Evolutionary conservation across 2,329 filamentous ascomycete genomes (phyloP).

Genomic region (Aspergillus sp.): DNA sequence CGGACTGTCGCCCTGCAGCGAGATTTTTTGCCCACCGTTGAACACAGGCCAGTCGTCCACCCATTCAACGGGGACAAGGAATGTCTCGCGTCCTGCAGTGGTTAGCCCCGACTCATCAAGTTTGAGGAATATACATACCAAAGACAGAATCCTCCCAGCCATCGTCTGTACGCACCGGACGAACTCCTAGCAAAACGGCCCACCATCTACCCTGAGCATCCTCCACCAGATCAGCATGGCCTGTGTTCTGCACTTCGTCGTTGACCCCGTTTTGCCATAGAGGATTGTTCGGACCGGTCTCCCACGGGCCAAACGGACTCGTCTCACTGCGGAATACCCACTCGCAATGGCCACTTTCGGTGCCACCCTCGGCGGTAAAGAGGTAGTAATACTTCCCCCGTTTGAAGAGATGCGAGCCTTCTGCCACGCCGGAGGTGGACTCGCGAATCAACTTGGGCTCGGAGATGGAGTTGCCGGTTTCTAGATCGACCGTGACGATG

Average conservation of each 20-base stretch:
- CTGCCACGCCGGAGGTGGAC: slow-evolving; percentile 44
- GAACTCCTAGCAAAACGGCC: slow-evolving; percentile 47
- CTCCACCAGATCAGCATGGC: slow-evolving; percentile 50
- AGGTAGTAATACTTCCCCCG: slow-evolving; percentile 54
- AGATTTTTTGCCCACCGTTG: slow-evolving; percentile 47
- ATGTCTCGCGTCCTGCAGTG: slow-evolving; percentile 46
- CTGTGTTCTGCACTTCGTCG: slow-evolving; percentile 51
- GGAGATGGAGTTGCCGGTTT: slow-evolving; percentile 30
- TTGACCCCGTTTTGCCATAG: slow-evolving; percentile 52
- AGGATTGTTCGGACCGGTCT: slow-evolving; percentile 57
- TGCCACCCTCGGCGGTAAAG: slow-evolving; percentile 55
- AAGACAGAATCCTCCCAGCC: slow-evolving; percentile 43
- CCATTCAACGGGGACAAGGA: slow-evolving; percentile 52
- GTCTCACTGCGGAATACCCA: slow-evolving; percentile 56
- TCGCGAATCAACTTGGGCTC: slow-evolving; percentile 42
- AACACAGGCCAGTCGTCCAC: slow-evolving; percentile 52
- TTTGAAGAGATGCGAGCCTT: slow-evolving; percentile 56
- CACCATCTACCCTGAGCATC: slow-evolving; percentile 48
- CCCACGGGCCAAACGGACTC: slow-evolving; percentile 60
- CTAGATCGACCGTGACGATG: slow-evolving; percentile 30
- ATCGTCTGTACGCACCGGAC: slow-evolving; percentile 31
- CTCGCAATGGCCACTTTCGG: slow-evolving; percentile 59
- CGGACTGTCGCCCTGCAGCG: slow-evolving; percentile 25
- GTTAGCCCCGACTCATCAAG: not conserved
- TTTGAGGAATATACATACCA: slow-evolving; percentile 26